These are phyloP conservation scores for Trichoderma lentiforme DNA, from an alignment of 2,329 filamentous ascomycete species.

Conservation along the genomic window DNA sequence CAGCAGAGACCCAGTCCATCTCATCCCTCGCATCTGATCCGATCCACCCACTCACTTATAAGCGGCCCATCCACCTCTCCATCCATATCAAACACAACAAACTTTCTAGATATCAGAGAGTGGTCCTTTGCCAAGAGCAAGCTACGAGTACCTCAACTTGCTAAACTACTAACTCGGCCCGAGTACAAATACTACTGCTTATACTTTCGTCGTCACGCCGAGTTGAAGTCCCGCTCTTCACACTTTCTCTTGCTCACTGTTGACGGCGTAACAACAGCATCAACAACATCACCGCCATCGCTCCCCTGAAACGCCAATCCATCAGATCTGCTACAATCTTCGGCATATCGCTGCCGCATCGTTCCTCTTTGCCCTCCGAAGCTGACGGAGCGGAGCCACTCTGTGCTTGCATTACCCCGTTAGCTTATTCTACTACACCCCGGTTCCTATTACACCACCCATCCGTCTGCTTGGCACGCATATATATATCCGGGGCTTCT, in stretches of 20 bases:
- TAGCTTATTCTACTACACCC: constrained; percentile 3
- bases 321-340: neutral
- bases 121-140: neutral
- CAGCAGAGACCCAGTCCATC: neutral
- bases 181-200: neutral
- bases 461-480: neutral
- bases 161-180: neutral
- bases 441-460: neutral
- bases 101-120: neutral
- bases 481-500: neutral
- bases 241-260: neutral
- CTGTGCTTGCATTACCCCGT: constrained; percentile 1
- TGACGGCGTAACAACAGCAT: neutral
- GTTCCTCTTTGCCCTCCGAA: neutral
- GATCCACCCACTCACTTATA: constrained; percentile 5
- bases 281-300: neutral
- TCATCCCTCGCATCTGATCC: constrained; percentile 7
- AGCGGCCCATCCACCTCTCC: neutral
- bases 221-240: neutral
- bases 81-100: neutral
- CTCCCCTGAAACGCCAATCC: neutral
- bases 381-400: constrained; percentile 8
- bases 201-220: neutral
- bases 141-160: neutral
- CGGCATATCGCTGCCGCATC: neutral